Evolutionary conservation across 441 rosid genomes (phyloP), one percentile per base, ranked within the genome.

Genomic region (Brassica hybrid): DNA sequence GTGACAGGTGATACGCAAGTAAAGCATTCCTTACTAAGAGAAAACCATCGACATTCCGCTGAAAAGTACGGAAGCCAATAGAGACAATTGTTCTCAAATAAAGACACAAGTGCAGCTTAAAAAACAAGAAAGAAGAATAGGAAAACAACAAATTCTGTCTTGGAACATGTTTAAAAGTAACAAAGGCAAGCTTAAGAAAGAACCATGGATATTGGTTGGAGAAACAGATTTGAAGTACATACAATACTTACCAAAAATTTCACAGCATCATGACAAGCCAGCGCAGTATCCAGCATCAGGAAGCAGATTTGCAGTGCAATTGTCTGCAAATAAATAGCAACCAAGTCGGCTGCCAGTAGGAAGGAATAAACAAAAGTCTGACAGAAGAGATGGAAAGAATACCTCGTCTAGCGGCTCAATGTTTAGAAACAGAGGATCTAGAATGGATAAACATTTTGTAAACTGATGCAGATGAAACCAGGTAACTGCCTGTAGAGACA

Each of bases 381-480:
- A 43, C 17, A 64, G 65, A 66, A 30, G 72, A 69, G 30, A 48
- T 58, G 32, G 67, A 54, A 43, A 76, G n/a, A 58, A 52, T 85
- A 96, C 99, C 98, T 96, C 98, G n/a, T 94, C 97, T 54, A 96
- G 85, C 13, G 94, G 95, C 75, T 81, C 86, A 12, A 96, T 94
- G 75, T 93, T 94, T 76, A 79, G 87, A 81, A 84, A 94, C 76
- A 96, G 62, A 45, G 99, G 97, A 82, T 88, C 91, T 71, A 94
- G 79, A 85, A 94, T 80, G 65, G 97, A 90, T 67, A 91, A 85
- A 5, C 97, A 91, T 85, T 90, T 94, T 14, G 84, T 67, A 82
- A 88, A 90, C 78, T 96, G 96, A 72, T 90, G 91, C 71, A 94
- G 97, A 82, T 94, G 98, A 82, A 91, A 94, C 98, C 98, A 94